Evolutionary conservation across 495 filamentous ascomycete species (phyloP).

Genomic region (Baudoinia panamericana): DNA sequence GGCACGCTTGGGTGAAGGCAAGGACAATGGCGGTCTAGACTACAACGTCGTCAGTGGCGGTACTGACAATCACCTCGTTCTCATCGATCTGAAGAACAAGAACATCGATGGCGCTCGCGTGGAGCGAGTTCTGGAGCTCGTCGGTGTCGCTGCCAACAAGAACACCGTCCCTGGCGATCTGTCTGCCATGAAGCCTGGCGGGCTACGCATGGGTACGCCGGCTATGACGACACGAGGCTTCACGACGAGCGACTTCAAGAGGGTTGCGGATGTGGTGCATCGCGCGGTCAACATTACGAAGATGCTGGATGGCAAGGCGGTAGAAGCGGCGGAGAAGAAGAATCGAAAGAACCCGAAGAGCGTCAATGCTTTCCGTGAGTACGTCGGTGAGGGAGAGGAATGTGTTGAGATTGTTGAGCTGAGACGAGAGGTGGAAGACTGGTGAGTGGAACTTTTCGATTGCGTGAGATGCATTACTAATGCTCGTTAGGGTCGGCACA

Average conservation of each 20-base stretch:
- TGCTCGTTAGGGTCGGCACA: constrained; percentile 65
- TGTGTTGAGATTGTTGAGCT: constrained; percentile 76
- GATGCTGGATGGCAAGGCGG: constrained; percentile 66
- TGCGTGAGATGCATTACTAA: not conserved
- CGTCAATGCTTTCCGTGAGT: constrained; percentile 75
- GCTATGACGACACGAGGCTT: constrained; percentile 97
- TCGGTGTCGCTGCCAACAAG: constrained; percentile 99
- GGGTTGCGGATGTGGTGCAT: constrained; percentile 89
- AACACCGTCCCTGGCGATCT: constrained; percentile 97
- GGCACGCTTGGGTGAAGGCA: constrained; percentile 48
- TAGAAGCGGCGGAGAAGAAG: constrained; percentile 59
- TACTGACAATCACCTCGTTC: constrained; percentile 96
- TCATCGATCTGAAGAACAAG: constrained; percentile 74
- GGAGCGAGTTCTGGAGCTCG: constrained; percentile 91
- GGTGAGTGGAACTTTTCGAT: constrained; percentile 37
- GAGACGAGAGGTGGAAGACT: constrained; percentile 81
- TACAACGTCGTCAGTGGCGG: constrained; percentile 92
- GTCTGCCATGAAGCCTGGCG: constrained; percentile 85
- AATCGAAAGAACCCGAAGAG: constrained; percentile 66
- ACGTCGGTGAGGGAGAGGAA: constrained; percentile 68
- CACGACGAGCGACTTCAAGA: constrained; percentile 68
- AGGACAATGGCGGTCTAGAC: constrained; percentile 45
- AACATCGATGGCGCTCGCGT: constrained; percentile 85
- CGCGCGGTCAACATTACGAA: constrained; percentile 75
- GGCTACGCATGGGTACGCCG: constrained; percentile 89